Percentiles rank a stretch among this genome's conserved stretches.
Conservation (phyloP, 805 yeast genomes). For the Schwanniomyces yamadae region DNA sequence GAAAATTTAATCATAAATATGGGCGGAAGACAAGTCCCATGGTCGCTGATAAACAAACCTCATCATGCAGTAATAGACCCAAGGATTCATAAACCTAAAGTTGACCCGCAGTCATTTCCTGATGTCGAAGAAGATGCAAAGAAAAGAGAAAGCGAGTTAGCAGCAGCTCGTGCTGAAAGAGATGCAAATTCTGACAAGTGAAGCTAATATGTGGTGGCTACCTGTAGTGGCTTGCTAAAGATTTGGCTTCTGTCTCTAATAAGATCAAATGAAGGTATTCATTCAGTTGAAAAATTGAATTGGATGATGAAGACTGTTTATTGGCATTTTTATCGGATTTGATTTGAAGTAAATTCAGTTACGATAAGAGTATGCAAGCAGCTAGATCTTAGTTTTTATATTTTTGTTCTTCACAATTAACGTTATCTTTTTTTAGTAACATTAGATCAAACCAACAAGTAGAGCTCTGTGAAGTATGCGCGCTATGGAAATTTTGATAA, state of each 20-base stretch:
- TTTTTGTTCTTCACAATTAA: too few relatives aligned
- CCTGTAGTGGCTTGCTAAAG: too few relatives aligned
- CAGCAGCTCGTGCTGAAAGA: conserved; percentile 6
- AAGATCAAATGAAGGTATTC: neutral
- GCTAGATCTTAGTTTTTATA: too few relatives aligned
- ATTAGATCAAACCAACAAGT: too few relatives aligned
- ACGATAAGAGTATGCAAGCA: too few relatives aligned
- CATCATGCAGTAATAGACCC: conserved; percentile 33
- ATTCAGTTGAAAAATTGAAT: neutral
- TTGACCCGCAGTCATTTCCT: conserved; percentile 27
- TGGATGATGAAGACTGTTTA: too few relatives aligned
- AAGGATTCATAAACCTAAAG: conserved; percentile 19
- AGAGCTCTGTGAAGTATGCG: too few relatives aligned
- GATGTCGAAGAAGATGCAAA: conserved; percentile 33
- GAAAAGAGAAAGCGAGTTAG: conserved; percentile 22
- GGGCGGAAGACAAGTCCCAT: conserved; percentile 39
- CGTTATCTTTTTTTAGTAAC: too few relatives aligned
- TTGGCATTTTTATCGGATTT: too few relatives aligned
- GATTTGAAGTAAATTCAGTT: too few relatives aligned
- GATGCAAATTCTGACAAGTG: conserved; percentile 1
- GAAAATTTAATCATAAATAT: conserved; percentile 22
- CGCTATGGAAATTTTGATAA: too few relatives aligned
- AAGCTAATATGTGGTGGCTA: neutral
- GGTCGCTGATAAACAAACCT: conserved; percentile 37
- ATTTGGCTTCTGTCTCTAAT: too few relatives aligned